Evolutionary conservation across 495 filamentous ascomycete species (phyloP), one percentile per base, ranked within the genome.

Genomic region (Symbiotaphrina buchneri): DNA sequence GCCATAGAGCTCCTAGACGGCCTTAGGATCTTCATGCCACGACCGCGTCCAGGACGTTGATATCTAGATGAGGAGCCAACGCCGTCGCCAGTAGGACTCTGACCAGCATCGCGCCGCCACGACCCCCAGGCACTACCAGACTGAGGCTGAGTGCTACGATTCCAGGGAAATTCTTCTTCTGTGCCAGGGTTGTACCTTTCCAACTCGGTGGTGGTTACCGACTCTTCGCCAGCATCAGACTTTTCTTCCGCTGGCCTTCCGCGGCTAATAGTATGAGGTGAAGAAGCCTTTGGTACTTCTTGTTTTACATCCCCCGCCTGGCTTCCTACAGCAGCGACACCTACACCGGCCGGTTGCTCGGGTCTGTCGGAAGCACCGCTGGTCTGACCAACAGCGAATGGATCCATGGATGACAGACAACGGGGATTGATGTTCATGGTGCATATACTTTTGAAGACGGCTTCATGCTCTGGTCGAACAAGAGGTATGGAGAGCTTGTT

Each of bases 401-500:
- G n/a, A n/a, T n/a, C n/a, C n/a, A n/a, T n/a, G n/a, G n/a, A n/a
- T n/a, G n/a, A n/a, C n/a, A n/a, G n/a, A n/a, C n/a, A n/a, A n/a
- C n/a, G n/a, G n/a, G n/a, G n/a, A n/a, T n/a, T 22, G 10, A 28
- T 21, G 33, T 68, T 64, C 28, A 52, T 55, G 5, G 74, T 80
- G 41, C 54, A 68, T 15, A 95, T 55, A 38, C 63, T 63, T 35
- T 74, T 87, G 58, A 87, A 94, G 2, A 68, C 53, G 6, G 54
- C 56, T 32, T 91, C 81, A 37, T 82, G 71, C 47, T 94, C 85
- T n/a, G 87, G 90, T 24, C 85, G 68, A 28, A 90, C 83, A 36
- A 97, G 72, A 17, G 85, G 87, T 14, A 97, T 71, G 13, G 74
- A 82, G n/a, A 97, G 53, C 39, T 87, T 90, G 47, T 77, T 78